Percentiles rank a stretch among this genome's conserved stretches.
Conservation (phyloP, 148 eudicot genomes). For the Cornus suecica region DNA sequence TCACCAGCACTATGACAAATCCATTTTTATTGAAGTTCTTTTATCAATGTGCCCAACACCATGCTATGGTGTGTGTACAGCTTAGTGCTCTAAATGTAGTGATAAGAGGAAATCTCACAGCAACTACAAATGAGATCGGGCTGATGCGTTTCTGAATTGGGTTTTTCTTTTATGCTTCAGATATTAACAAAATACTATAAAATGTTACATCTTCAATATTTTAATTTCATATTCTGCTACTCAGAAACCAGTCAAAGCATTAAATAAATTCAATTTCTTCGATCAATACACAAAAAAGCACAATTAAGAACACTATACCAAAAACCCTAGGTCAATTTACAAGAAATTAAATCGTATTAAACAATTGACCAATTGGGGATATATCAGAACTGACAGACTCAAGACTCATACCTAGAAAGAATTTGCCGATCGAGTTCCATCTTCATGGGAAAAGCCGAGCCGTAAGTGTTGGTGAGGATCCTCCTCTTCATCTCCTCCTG, state of each 20-base stretch:
- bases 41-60: too few species aligned
- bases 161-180: not conserved
- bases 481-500: constrained; percentile 57
- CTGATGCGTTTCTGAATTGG: too few species aligned
- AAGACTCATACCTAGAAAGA: constrained; percentile 55
- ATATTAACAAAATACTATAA: not conserved
- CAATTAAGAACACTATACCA: not conserved
- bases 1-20: too few species aligned
- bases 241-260: not conserved
- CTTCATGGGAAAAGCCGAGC: constrained; percentile 81
- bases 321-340: not conserved
- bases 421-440: constrained; percentile 85
- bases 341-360: not conserved
- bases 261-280: not conserved
- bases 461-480: constrained; percentile 57
- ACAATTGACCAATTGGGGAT: not conserved
- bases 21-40: too few species aligned
- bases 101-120: too few species aligned
- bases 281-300: too few species aligned
- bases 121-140: too few species aligned
- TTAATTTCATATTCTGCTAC: not conserved
- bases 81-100: too few species aligned
- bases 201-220: not conserved
- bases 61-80: too few species aligned
- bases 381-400: not conserved